Conservation (phyloP, 345 rosid species). For the Ricinus communis region DNA sequence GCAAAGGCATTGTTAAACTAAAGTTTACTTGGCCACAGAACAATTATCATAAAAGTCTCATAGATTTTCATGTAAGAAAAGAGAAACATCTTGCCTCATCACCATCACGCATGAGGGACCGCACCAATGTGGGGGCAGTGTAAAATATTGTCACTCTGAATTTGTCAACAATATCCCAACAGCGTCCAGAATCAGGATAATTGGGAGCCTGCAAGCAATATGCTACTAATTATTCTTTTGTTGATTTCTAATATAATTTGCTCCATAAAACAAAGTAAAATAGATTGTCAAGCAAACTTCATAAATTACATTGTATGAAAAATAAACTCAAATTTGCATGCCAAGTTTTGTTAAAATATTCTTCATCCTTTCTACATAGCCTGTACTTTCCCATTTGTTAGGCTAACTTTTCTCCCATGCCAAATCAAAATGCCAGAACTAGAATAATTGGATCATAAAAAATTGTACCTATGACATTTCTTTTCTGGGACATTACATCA, state of each 20-base stretch:
- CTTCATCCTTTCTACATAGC: not conserved
- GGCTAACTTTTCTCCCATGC: not conserved
- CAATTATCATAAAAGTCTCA: not conserved
- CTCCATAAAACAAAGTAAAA: not conserved
- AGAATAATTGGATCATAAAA: not conserved
- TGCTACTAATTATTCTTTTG: constrained; percentile 14
- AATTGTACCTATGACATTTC: not conserved
- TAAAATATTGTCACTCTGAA: constrained; percentile 88
- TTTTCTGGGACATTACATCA: not conserved
- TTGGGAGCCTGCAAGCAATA: constrained; percentile 67
- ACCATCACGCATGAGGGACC: constrained; percentile 96
- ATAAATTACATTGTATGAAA: not conserved
- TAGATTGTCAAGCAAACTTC: not conserved
- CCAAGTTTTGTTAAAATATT: not conserved
- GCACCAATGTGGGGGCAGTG: constrained; percentile 95
- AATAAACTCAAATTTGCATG: not conserved
- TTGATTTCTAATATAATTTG: not conserved
- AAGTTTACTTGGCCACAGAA: not conserved
- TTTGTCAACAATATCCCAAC: constrained; percentile 98
- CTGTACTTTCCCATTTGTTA: not conserved
- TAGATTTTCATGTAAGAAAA: constrained; percentile 15
- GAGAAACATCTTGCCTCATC: constrained; percentile 54
- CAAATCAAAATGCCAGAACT: not conserved
- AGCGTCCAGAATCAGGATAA: constrained; percentile 93
- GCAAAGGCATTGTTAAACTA: not conserved